A percentile compares a stretch with the other conserved stretches of the same genome.
These are phyloP conservation scores for Ramaria sp. DNA, from an alignment of 768 basidiomycete genomes.

Conservation along the genomic window DNA sequence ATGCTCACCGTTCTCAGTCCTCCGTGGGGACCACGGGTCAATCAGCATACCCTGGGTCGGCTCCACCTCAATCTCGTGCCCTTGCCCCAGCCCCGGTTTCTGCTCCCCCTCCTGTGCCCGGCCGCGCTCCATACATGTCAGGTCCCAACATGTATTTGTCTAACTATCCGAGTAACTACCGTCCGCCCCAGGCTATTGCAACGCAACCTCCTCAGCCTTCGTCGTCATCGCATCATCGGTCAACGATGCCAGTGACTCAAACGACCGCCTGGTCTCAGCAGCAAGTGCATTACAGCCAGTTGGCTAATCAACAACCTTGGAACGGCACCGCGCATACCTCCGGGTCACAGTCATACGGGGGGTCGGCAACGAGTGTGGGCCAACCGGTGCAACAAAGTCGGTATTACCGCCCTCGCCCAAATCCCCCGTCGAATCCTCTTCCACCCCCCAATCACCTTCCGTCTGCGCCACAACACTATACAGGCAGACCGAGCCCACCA, in stretches of 20 bases:
- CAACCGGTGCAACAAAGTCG: neutral
- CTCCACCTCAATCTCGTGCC: neutral
- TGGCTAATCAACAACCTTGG: neutral
- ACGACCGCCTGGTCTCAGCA: neutral
- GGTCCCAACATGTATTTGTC: conserved; percentile 1
- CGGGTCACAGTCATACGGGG: neutral
- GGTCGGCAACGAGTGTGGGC: neutral
- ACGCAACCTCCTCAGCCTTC: neutral
- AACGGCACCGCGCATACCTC: neutral
- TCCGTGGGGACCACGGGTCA: neutral
- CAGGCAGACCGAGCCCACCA: neutral
- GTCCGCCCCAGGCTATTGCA: neutral
- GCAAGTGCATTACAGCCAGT: neutral
- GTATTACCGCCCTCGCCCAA: neutral
- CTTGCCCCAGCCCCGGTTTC: neutral
- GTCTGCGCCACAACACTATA: neutral
- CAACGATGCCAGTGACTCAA: neutral
- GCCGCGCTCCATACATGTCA: neutral
- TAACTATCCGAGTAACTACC: neutral
- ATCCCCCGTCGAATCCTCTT: neutral
- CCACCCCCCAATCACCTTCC: neutral
- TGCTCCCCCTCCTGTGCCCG: neutral
- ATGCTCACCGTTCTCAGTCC: neutral
- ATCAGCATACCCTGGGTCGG: neutral
- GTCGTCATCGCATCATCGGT: neutral